These are phyloP conservation scores for Picocystis salinarum DNA, from an alignment of 139 green algal species.

Conservation along the genomic window DNA sequence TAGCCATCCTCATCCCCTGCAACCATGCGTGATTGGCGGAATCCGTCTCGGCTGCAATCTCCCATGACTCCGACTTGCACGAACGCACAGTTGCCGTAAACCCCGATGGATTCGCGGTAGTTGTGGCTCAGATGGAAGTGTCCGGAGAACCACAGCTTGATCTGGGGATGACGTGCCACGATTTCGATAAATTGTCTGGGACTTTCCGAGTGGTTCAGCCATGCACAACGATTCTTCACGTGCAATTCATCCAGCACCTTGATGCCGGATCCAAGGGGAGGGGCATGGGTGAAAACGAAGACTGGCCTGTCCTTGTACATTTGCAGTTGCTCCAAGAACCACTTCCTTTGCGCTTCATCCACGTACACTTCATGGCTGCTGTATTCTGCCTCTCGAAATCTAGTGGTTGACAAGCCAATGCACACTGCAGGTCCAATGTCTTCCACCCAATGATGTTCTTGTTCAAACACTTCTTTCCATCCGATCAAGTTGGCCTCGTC, in stretches of 20 bases:
- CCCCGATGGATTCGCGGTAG: conserved; percentile 42
- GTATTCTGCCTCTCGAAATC: conserved; percentile 26
- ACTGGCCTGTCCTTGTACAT: conserved; percentile 21
- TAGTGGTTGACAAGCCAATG: conserved; percentile 46
- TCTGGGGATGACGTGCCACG: conserved; percentile 30
- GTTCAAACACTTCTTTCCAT: conserved; percentile 32
- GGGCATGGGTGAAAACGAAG: conserved; percentile 52
- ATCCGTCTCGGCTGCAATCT: conserved; percentile 45
- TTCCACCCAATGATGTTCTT: conserved; percentile 41
- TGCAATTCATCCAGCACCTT: conserved; percentile 58
- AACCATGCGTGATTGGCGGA: conserved; percentile 16
- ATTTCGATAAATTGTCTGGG: conserved; percentile 39
- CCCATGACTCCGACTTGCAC: conserved; percentile 67
- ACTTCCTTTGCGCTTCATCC: conserved; percentile 48
- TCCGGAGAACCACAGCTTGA: conserved; percentile 45
- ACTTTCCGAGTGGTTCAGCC: conserved; percentile 31
- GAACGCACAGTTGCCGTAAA: conserved; percentile 40
- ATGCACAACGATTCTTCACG: conserved; percentile 63
- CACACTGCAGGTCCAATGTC: conserved; percentile 32
- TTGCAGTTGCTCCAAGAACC: conserved; percentile 31
- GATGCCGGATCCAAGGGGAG: conserved; percentile 47
- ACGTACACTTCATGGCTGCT: conserved; percentile 38
- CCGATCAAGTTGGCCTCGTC: conserved; percentile 49
- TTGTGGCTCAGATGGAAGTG: conserved; percentile 64
- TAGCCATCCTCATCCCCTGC: conserved; percentile 24